Evolutionary conservation across 345 rosid genomes (phyloP), one percentile per base, ranked within the genome.

Genomic region (Raphanus raphanistrum): DNA sequence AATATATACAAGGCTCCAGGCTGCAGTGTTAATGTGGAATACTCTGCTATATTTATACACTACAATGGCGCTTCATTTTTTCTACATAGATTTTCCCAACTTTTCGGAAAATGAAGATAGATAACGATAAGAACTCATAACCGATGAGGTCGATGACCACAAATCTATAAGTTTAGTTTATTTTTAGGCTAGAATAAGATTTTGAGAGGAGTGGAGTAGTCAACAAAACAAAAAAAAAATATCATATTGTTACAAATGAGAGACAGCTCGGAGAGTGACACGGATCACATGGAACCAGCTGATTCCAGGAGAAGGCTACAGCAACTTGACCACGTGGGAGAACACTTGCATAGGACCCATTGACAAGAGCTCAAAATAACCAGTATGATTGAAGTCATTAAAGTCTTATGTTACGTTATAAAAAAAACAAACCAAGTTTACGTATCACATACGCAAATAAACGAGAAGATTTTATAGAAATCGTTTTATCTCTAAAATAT

Each of bases 221-320:
- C 60, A 43, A 75, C 58, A 68, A 68, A 76, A 63, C 70, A 27
- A 55, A 55, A 13, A 55, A 55, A 0, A 3, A 55, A 17, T 55
- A 17, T 9, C 26, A 16, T 54, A 17, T 8, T 21, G 60, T 17
- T 17, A 55, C 60, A 8, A 17, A 21, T 4, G 76, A 54, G 65
- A 71, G 67, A 77, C 76, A 77, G 76, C 52, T 41, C 33, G 60
- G 71, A 77, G 71, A 70, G 76, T 77, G 80, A 64, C 76, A 77
- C 81, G 81, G 65, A 77, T 72, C 81, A 77, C 76, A 77, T 77
- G 81, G 81, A 78, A 71, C 31, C 72, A 78, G 72, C 76, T 71
- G 72, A 78, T 71, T 71, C 76, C 76, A 78, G 67, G 76, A 66
- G 70, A 66, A 66, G 70, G 80, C 66, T 77, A 77, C 80, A 64